Evolutionary conservation across 257 asterid genomes (phyloP).

Genomic region (Solanum acaule): DNA sequence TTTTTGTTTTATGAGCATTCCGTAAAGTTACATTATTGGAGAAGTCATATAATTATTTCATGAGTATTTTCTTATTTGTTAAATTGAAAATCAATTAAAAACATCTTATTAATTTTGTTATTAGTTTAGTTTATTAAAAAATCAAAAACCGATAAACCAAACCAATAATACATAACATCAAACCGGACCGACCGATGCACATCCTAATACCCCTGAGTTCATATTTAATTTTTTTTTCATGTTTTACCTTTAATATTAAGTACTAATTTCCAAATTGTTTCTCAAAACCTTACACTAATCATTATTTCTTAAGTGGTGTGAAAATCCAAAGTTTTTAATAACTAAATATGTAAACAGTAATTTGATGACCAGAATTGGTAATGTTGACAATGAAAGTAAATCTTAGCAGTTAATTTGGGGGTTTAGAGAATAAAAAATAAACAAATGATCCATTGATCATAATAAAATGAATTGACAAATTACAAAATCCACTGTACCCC

Average conservation of each 20-base stretch:
- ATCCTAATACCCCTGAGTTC: background rate
- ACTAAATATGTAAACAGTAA: background rate
- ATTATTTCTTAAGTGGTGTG: no score
- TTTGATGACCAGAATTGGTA: background rate
- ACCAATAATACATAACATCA: background rate
- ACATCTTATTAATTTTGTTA: background rate
- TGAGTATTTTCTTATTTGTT: background rate
- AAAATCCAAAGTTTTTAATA: background rate
- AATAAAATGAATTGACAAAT: background rate
- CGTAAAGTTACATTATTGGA: no score
- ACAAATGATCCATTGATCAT: background rate
- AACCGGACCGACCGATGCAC: background rate
- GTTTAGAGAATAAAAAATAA: background rate
- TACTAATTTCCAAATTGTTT: background rate
- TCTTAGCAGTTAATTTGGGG: background rate
- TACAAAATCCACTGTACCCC: background rate
- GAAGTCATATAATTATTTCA: no score
- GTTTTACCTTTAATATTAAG: background rate
- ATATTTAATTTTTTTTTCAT: background rate
- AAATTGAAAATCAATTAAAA: no score
- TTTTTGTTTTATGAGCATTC: no score
- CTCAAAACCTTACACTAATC: background rate
- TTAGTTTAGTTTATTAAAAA: no score
- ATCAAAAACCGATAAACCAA: background rate
- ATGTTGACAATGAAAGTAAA: background rate